Evolutionary conservation across 2,329 filamentous ascomycete genomes (phyloP).

Genomic region (Xylariaceae sp.): DNA sequence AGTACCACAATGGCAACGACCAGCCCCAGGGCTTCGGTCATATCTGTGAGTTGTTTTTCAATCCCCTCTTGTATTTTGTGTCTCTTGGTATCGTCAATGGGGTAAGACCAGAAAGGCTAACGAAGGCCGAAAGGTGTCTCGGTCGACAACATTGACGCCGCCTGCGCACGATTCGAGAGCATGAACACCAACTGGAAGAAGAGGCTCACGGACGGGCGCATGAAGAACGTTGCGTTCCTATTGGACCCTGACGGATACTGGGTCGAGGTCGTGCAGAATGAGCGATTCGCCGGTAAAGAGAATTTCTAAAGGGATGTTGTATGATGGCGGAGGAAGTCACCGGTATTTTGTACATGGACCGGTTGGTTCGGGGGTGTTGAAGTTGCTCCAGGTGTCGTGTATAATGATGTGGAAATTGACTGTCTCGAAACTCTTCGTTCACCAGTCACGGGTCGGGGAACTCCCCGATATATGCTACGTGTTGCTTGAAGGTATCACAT

Average conservation of each 20-base stretch:
- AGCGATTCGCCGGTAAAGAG: slow-evolving; percentile 51
- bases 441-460: no score
- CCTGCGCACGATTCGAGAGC: slow-evolving; percentile 79
- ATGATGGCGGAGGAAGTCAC: no score
- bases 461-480: no score
- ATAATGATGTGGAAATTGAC: no score
- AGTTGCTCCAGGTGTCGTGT: no score
- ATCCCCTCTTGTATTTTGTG: neutral
- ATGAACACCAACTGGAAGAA: slow-evolving; percentile 89
- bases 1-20: slow-evolving; percentile 88
- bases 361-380: no score
- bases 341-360: no score
- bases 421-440: no score
- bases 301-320: slow-evolving; percentile 38
- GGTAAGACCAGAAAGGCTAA: neutral
- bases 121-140: slow-evolving; percentile 56
- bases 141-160: slow-evolving; percentile 83
- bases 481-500: no score
- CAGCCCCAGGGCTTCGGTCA: slow-evolving; percentile 93
- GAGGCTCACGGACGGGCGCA: slow-evolving; percentile 80
- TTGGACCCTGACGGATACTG: slow-evolving; percentile 64
- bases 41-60: slow-evolving; percentile 58
- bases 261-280: slow-evolving; percentile 69
- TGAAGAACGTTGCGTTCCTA: slow-evolving; percentile 92
- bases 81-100: neutral